A percentile compares a stretch with the other conserved stretches of the same genome.
Conservation (phyloP, 257 asterid genomes). For the Lavandula angustifolia region DNA sequence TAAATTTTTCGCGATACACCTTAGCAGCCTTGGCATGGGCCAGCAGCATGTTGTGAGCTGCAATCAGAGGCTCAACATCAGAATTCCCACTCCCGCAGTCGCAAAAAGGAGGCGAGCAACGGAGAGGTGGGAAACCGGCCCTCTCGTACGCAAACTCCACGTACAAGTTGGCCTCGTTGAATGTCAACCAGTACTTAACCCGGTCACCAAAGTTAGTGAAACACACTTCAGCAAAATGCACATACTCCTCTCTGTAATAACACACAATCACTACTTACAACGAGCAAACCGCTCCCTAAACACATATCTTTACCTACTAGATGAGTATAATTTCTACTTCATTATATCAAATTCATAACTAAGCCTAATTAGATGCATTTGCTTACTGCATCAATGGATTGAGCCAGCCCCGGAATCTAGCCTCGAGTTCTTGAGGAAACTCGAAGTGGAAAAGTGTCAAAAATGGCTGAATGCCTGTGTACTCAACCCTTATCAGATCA, state of each 20-base stretch:
- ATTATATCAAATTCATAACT: neutral
- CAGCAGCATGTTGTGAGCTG: conserved; percentile 60
- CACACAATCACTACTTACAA: neutral
- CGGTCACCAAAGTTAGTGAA: conserved; percentile 61
- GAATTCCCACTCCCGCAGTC: conserved; percentile 65
- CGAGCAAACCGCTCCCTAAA: neutral
- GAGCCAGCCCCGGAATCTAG: conserved; percentile 69
- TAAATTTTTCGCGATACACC: conserved; percentile 53
- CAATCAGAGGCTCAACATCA: conserved; percentile 70
- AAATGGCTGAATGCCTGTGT: conserved; percentile 68
- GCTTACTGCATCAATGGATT: conserved; percentile 78
- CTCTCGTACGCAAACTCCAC: conserved; percentile 49
- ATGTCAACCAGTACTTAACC: conserved; percentile 65
- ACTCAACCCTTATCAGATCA: conserved; percentile 8
- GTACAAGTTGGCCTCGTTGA: conserved; percentile 65
- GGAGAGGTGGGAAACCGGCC: conserved; percentile 60
- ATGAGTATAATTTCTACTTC: neutral
- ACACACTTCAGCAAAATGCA: conserved; percentile 57
- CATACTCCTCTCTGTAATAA: conserved; percentile 60
- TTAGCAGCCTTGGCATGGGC: conserved; percentile 80
- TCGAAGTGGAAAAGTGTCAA: conserved; percentile 76
- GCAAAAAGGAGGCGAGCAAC: conserved; percentile 77
- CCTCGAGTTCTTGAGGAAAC: conserved; percentile 74
- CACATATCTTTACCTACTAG: neutral
- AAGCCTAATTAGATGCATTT: neutral